Conservation (phyloP, 176 grass and related monocot genomes). For the Juncus inflexus region DNA sequence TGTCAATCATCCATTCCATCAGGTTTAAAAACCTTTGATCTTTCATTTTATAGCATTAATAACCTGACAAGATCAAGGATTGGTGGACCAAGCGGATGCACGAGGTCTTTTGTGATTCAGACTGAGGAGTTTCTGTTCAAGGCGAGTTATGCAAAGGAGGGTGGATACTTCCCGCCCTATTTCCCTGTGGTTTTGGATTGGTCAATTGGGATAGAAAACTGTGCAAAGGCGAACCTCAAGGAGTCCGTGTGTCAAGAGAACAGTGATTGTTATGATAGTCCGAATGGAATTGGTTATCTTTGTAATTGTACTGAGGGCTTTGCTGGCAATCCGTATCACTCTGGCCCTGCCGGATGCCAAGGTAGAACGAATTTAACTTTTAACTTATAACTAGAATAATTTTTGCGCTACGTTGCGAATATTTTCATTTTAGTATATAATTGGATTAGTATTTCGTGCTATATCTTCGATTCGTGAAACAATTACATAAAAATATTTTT, state of each 20-base stretch:
- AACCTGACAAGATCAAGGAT: neutral
- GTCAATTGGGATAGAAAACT: conserved; percentile 2
- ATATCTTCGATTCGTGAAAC: no score
- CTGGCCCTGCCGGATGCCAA: neutral
- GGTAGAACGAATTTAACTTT: neutral
- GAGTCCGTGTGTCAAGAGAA: conserved; percentile 23
- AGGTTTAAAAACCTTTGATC: neutral
- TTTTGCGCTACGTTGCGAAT: no score
- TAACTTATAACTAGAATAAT: no score
- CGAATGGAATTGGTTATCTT: neutral
- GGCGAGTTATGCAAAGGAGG: conserved; percentile 1
- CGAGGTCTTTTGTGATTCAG: neutral
- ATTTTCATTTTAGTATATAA: no score
- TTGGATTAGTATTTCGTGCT: no score
- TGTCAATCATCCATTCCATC: conserved; percentile 28
- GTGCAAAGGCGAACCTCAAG: neutral
- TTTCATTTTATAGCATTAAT: neutral
- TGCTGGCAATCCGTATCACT: neutral
- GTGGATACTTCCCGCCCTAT: conserved; percentile 9
- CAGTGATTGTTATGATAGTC: conserved; percentile 7
- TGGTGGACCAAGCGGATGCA: neutral
- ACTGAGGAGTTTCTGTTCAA: neutral
- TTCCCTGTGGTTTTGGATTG: conserved; percentile 1
- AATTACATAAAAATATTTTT: no score
- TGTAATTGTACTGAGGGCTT: conserved; percentile 18